A percentile compares a stretch with the other conserved stretches of the same genome.
Conservation (phyloP, 805 yeast genomes). For the Grigorovia jiainica region DNA sequence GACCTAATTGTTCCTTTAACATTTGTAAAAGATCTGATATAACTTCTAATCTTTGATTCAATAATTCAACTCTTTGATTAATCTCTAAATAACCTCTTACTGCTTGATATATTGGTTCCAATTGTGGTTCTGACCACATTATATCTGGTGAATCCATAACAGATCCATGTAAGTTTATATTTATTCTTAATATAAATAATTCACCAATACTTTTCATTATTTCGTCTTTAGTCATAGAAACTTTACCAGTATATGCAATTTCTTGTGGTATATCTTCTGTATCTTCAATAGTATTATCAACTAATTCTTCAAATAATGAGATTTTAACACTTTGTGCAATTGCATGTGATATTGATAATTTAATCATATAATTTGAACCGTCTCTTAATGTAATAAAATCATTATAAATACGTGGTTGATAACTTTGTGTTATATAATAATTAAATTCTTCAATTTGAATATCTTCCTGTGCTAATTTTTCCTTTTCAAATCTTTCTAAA, state of each 20-base stretch:
- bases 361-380: constrained; percentile 81
- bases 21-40: constrained; percentile 87
- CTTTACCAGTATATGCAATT: constrained; percentile 90
- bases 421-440: constrained; percentile 85
- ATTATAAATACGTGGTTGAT: constrained; percentile 91
- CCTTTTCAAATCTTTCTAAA: constrained; percentile 83
- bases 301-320: constrained; percentile 89
- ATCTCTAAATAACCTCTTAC: constrained; percentile 93
- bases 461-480: constrained; percentile 74
- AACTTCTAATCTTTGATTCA: constrained; percentile 89
- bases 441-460: constrained; percentile 92
- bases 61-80: constrained; percentile 80
- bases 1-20: constrained; percentile 95
- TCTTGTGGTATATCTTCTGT: constrained; percentile 96
- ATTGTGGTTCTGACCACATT: constrained; percentile 98
- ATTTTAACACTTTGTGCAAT: constrained; percentile 93
- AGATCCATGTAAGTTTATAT: constrained; percentile 75
- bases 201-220: constrained; percentile 98
- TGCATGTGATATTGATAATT: constrained; percentile 89
- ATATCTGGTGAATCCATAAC: constrained; percentile 94
- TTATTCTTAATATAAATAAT: constrained; percentile 75
- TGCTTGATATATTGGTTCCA: constrained; percentile 96
- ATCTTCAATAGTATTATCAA: constrained; percentile 93
- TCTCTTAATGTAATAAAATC: constrained; percentile 91
- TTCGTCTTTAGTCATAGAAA: constrained; percentile 85